phyloP scores from a whole-genome alignment of 768 basidiomycete genomes.

The Leccinum pellstonianum region DNA sequence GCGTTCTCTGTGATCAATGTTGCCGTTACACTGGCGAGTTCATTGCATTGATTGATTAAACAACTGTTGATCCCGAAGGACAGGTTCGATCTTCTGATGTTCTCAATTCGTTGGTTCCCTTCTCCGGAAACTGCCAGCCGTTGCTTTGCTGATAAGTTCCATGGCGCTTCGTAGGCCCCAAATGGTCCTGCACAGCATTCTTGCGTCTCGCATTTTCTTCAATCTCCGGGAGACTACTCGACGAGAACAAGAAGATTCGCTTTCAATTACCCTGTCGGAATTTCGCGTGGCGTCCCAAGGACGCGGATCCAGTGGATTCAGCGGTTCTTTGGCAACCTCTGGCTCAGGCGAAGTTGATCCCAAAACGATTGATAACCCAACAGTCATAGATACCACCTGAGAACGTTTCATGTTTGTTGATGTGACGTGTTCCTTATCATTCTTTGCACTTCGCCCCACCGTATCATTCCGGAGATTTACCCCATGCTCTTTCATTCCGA shows the following conservation, averaged over 20 bases:
- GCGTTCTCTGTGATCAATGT: constrained; percentile 20
- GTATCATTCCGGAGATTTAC: no score
- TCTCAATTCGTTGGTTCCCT: constrained; percentile 19
- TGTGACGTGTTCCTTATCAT: no score
- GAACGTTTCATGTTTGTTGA: background rate
- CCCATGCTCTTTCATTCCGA: no score
- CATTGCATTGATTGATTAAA: background rate
- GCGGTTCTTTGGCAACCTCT: background rate
- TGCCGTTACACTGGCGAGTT: constrained; percentile 14
- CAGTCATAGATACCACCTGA: background rate
- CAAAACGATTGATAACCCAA: background rate
- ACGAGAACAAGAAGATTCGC: background rate
- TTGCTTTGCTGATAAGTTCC: background rate
- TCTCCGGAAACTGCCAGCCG: background rate
- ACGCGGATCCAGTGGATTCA: background rate
- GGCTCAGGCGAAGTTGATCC: background rate
- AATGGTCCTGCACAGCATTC: constrained; percentile 23
- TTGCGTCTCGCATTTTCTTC: constrained; percentile 26
- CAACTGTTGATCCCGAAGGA: background rate
- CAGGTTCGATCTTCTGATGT: constrained; percentile 18
- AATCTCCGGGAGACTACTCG: constrained; percentile 23
- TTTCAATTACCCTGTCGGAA: constrained; percentile 4
- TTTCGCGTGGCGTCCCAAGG: constrained; percentile 6
- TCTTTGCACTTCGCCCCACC: no score
- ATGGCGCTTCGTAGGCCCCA: constrained; percentile 15